These are phyloP conservation scores for Mucor ambiguus DNA, from an alignment of 371 early-diverging fungal species.

Conservation along the genomic window DNA sequence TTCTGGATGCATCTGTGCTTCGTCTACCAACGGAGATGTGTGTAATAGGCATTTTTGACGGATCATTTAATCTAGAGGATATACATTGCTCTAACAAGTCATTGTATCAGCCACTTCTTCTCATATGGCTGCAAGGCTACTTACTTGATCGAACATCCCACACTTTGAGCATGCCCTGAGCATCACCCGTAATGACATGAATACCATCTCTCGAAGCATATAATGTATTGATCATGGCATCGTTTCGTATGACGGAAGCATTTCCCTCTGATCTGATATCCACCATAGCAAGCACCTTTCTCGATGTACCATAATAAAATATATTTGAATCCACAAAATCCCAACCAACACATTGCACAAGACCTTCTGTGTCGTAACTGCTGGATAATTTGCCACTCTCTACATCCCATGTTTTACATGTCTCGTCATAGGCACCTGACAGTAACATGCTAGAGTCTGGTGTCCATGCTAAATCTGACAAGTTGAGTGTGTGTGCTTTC, in stretches of 20 bases:
- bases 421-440: constrained; percentile 83
- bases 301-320: constrained; percentile 80
- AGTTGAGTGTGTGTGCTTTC: constrained; percentile 77
- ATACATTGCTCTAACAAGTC: constrained; percentile 50
- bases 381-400: constrained; percentile 67
- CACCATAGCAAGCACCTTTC: constrained; percentile 72
- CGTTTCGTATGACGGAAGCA: constrained; percentile 59
- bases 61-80: constrained; percentile 65
- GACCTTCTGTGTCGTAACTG: constrained; percentile 77
- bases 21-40: constrained; percentile 68
- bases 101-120: not conserved
- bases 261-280: constrained; percentile 62
- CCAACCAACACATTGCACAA: constrained; percentile 86
- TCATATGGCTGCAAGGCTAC: not conserved
- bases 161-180: constrained; percentile 74
- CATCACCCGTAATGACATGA: constrained; percentile 81
- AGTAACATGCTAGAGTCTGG: constrained; percentile 73
- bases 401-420: constrained; percentile 85
- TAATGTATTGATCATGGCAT: constrained; percentile 84
- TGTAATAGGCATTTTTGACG: constrained; percentile 75
- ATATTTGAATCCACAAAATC: constrained; percentile 76
- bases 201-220: constrained; percentile 73
- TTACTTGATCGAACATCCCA: constrained; percentile 84
- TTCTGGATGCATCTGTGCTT: constrained; percentile 53
- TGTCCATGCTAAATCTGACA: constrained; percentile 85